These are phyloP conservation scores for grape (Vitis vinifera) DNA, from an alignment of 164 flowering plant genomes.

Conservation along the genomic window ASM3070453v1 NC_081815.1:2139501-2140000, in stretches of 20 bases:
- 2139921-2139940: conserved; percentile 88
- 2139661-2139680: conserved; percentile 85
- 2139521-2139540: no score
- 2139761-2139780: conserved; percentile 68
- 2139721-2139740: conserved; percentile 84
- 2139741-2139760: conserved; percentile 72
- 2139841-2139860: conserved; percentile 80
- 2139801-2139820: conserved; percentile 51
- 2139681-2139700: conserved; percentile 72
- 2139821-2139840: conserved; percentile 60
- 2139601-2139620: conserved; percentile 83
- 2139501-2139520: no score
- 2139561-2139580: neutral
- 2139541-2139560: neutral
- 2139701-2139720: conserved; percentile 56
- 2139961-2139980: conserved; percentile 69
- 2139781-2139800: conserved; percentile 74
- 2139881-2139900: conserved; percentile 78
- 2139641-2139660: conserved; percentile 68
- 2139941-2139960: conserved; percentile 55
- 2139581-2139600: neutral
- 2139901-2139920: conserved; percentile 88
- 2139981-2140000: conserved; percentile 59
- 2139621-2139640: conserved; percentile 79
- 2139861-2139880: conserved; percentile 90